Conservation (phyloP, 208 protist species). For the Acanthamoeba castellanii region DNA sequence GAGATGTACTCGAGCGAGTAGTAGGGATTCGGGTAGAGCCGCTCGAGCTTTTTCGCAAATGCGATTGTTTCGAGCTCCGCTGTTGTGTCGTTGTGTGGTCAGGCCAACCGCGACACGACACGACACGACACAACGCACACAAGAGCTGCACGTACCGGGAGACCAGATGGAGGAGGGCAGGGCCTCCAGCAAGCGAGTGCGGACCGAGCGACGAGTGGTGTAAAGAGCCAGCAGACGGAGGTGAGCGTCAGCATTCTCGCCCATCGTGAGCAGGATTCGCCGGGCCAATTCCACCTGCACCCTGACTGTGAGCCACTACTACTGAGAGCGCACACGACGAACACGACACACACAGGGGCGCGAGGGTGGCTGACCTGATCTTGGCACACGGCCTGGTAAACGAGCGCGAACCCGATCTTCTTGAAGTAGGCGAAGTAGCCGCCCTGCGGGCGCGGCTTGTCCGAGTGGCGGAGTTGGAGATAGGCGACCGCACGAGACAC, state of each 20-base stretch:
- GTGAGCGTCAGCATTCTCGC: slow-evolving; percentile 31
- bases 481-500: slow-evolving; percentile 23
- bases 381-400: slow-evolving; percentile 61
- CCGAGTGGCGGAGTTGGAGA: background rate
- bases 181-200: slow-evolving; percentile 4
- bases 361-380: background rate
- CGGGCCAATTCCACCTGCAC: background rate
- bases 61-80: background rate
- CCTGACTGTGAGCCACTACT: no score
- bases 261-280: background rate
- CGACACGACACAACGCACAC: background rate
- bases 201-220: slow-evolving; percentile 4
- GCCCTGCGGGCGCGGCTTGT: background rate
- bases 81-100: background rate
- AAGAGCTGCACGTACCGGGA: background rate
- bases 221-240: slow-evolving; percentile 1
- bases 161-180: slow-evolving; percentile 1
- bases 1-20: slow-evolving; percentile 61
- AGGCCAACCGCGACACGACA: background rate
- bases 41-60: background rate
- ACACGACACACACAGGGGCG: background rate
- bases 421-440: slow-evolving; percentile 22
- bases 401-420: slow-evolving; percentile 17
- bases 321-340: background rate
- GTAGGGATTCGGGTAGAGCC: slow-evolving; percentile 46